A percentile compares a stretch with the other conserved stretches of the same genome.
These are phyloP conservation scores for Bertia moriformis DNA, from an alignment of 2,329 filamentous ascomycete species.

Conservation along the genomic window DNA sequence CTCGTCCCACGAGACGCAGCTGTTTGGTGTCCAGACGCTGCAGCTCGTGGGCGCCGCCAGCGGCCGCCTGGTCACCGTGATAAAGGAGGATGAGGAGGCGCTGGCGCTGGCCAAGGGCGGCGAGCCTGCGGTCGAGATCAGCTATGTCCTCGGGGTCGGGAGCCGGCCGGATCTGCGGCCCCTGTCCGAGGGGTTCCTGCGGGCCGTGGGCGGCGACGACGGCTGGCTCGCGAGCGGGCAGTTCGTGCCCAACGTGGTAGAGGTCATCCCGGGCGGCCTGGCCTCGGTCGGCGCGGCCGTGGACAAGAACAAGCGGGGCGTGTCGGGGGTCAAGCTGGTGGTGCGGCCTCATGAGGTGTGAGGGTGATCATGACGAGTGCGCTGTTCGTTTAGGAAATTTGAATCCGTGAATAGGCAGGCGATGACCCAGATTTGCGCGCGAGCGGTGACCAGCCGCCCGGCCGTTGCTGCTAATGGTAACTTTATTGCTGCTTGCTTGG, in stretches of 20 bases:
- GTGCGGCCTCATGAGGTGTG: conserved; percentile 6
- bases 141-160: conserved; percentile 9
- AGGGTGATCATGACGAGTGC: too few species aligned
- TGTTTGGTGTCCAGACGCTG: conserved; percentile 13
- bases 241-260: conserved; percentile 12
- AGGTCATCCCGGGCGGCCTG: conserved; percentile 13
- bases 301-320: conserved; percentile 10
- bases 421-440: too few species aligned
- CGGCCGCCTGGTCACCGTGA: conserved; percentile 7
- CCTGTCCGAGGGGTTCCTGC: conserved; percentile 13
- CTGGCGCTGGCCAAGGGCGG: conserved; percentile 6
- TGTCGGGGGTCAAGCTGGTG: conserved; percentile 11
- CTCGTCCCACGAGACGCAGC: conserved; percentile 12
- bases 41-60: conserved; percentile 9
- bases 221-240: conserved; percentile 14
- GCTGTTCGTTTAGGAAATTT: too few species aligned
- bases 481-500: too few species aligned
- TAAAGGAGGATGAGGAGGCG: conserved; percentile 5
- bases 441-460: too few species aligned
- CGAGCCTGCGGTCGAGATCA: conserved; percentile 5
- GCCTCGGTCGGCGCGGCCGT: conserved; percentile 10
- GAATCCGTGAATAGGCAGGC: too few species aligned
- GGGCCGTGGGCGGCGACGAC: conserved; percentile 11
- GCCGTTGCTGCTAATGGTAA: too few species aligned
- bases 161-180: conserved; percentile 11